phyloP scores from a whole-genome alignment of 1,284 basidiomycete species.

The Puccinia horiana region DNA sequence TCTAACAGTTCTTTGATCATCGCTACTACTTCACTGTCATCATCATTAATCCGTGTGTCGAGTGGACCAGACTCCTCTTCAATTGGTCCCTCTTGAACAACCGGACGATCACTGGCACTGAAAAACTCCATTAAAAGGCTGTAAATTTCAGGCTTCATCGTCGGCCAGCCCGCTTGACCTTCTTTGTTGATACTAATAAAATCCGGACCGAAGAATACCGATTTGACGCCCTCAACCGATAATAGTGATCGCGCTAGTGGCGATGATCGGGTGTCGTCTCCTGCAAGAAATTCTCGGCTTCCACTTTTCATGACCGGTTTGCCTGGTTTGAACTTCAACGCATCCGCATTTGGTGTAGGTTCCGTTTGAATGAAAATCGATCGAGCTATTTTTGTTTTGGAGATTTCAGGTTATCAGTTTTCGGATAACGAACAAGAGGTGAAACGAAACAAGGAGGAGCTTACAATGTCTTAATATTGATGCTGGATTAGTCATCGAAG shows the following conservation, averaged over 20 bases:
- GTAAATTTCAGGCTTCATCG: constrained; percentile 48
- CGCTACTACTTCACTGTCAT: constrained; percentile 38
- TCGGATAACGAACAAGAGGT: not conserved
- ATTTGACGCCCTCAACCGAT: constrained; percentile 33
- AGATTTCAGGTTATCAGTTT: not conserved
- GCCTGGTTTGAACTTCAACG: constrained; percentile 43
- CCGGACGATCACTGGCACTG: constrained; percentile 22
- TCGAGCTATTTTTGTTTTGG: not conserved
- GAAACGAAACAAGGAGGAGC: not conserved
- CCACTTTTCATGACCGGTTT: constrained; percentile 16
- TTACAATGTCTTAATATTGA: not conserved
- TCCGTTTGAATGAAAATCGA: constrained; percentile 48
- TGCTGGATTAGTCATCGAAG: not conserved
- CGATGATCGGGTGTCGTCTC: constrained; percentile 3
- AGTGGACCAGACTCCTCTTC: constrained; percentile 22
- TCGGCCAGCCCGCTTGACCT: constrained; percentile 14
- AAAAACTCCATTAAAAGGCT: constrained; percentile 46
- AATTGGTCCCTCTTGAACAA: constrained; percentile 15
- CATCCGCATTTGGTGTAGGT: constrained; percentile 45
- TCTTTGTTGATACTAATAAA: constrained; percentile 46
- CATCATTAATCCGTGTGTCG: constrained; percentile 32
- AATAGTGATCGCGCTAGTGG: constrained; percentile 31
- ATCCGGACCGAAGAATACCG: constrained; percentile 46
- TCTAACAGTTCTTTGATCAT: constrained; percentile 48
- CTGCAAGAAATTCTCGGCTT: constrained; percentile 20